Conservation (phyloP, 2,329 filamentous ascomycete species). For the Colletotrichum orbiculare region DNA sequence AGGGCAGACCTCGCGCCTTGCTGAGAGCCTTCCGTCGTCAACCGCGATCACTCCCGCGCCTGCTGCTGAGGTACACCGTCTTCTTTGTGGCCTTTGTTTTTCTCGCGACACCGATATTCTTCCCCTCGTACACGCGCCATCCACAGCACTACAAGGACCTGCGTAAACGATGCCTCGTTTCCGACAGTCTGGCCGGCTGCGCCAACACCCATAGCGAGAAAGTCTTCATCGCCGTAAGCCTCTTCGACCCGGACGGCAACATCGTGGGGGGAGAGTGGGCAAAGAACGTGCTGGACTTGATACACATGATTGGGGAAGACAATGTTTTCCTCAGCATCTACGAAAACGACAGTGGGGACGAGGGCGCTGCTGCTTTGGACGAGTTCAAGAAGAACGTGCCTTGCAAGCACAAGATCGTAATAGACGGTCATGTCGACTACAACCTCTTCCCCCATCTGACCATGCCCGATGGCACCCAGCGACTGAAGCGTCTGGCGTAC, state of each 20-base stretch:
- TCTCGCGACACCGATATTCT: constrained; percentile 49
- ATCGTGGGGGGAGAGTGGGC: constrained; percentile 75
- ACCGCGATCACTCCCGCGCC: constrained; percentile 24
- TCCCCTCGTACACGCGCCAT: constrained; percentile 55
- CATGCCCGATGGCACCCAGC: constrained; percentile 69
- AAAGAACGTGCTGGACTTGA: constrained; percentile 66
- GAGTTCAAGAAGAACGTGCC: constrained; percentile 60
- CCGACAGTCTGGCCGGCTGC: constrained; percentile 45
- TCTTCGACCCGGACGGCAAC: constrained; percentile 72
- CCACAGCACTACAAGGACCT: constrained; percentile 52
- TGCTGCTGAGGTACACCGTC: constrained; percentile 40
- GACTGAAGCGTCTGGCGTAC: constrained; percentile 80
- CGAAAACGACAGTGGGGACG: constrained; percentile 74
- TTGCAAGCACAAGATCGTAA: constrained; percentile 64
- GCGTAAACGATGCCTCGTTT: constrained; percentile 44
- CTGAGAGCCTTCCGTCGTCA: constrained; percentile 33
- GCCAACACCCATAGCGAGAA: constrained; percentile 65
- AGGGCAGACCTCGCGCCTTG: constrained; percentile 21
- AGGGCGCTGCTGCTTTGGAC: constrained; percentile 64
- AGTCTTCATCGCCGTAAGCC: constrained; percentile 78
- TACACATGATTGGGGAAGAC: constrained; percentile 73
- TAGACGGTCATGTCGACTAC: constrained; percentile 68
- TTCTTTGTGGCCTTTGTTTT: constrained; percentile 46
- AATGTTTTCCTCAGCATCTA: constrained; percentile 80
- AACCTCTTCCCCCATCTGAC: constrained; percentile 67